Conservation (phyloP, 768 basidiomycete genomes). For the Leccinum sublutescens region DNA sequence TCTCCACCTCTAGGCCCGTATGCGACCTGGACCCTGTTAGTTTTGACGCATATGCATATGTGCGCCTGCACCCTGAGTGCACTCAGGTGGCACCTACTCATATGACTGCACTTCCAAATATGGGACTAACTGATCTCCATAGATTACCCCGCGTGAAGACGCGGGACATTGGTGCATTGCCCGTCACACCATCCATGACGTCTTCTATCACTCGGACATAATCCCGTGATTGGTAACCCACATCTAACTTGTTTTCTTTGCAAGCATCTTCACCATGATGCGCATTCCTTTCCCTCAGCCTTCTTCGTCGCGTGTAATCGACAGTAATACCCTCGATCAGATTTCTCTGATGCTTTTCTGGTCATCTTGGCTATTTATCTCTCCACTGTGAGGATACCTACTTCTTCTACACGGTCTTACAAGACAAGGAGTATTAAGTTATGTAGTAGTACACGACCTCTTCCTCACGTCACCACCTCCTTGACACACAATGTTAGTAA, state of each 20-base stretch:
- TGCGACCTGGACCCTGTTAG: neutral
- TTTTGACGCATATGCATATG: constrained; percentile 1
- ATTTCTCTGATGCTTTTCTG: neutral
- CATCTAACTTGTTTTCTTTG: neutral
- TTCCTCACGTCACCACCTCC: neutral
- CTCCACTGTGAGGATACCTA: neutral
- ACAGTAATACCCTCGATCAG: neutral
- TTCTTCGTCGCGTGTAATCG: neutral
- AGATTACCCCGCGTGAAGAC: constrained; percentile 18
- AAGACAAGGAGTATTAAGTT: neutral
- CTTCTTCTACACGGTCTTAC: neutral
- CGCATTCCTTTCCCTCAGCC: neutral
- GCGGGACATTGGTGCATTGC: constrained; percentile 8
- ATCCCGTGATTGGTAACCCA: neutral
- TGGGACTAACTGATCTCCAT: constrained; percentile 5
- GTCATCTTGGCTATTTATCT: neutral
- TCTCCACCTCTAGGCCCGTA: neutral
- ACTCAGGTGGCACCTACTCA: neutral
- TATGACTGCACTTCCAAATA: neutral
- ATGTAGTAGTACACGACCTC: neutral
- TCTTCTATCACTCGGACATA: constrained; percentile 17
- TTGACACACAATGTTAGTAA: neutral
- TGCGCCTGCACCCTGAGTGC: neutral
- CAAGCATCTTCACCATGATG: neutral
- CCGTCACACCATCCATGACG: constrained; percentile 11